These are phyloP conservation scores for Ogataea paradorogensis DNA, from an alignment of 805 yeast genomes.

Conservation along the genomic window DNA sequence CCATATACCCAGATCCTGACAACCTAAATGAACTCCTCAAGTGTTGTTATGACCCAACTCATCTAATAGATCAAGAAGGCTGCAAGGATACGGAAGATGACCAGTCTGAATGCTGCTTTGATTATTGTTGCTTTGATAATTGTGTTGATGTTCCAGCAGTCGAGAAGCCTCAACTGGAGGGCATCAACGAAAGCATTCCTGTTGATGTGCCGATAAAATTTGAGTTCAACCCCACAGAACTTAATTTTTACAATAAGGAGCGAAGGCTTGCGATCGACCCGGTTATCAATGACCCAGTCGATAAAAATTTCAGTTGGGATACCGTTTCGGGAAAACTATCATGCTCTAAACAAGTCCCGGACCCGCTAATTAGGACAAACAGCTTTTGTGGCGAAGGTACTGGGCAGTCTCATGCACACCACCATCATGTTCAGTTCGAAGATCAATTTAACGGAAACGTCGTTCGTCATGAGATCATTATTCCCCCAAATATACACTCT, in stretches of 20 bases:
- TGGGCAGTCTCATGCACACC: slow-evolving; percentile 15
- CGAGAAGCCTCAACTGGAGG: background rate
- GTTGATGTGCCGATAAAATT: background rate
- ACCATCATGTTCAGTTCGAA: slow-evolving; percentile 32
- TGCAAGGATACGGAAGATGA: slow-evolving; percentile 5
- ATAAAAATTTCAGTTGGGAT: background rate
- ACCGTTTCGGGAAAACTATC: background rate
- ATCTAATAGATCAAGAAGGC: slow-evolving; percentile 9
- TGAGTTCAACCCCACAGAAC: background rate
- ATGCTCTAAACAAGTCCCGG: background rate
- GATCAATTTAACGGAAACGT: slow-evolving; percentile 26
- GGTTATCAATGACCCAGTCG: background rate
- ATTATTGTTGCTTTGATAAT: slow-evolving; percentile 25
- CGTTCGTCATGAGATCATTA: slow-evolving; percentile 29
- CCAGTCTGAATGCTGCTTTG: slow-evolving; percentile 25
- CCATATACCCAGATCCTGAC: slow-evolving; percentile 10
- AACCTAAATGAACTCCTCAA: slow-evolving; percentile 20
- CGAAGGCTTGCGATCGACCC: background rate
- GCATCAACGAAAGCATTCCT: background rate
- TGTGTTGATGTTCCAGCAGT: slow-evolving; percentile 7
- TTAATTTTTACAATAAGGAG: background rate
- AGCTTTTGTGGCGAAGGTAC: slow-evolving; percentile 4
- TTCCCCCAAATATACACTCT: slow-evolving; percentile 21
- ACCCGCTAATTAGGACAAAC: slow-evolving; percentile 4
- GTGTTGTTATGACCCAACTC: slow-evolving; percentile 27